phyloP scores from a whole-genome alignment of 352 stramenopile genomes.

The Globisporangium nagaii region DNA sequence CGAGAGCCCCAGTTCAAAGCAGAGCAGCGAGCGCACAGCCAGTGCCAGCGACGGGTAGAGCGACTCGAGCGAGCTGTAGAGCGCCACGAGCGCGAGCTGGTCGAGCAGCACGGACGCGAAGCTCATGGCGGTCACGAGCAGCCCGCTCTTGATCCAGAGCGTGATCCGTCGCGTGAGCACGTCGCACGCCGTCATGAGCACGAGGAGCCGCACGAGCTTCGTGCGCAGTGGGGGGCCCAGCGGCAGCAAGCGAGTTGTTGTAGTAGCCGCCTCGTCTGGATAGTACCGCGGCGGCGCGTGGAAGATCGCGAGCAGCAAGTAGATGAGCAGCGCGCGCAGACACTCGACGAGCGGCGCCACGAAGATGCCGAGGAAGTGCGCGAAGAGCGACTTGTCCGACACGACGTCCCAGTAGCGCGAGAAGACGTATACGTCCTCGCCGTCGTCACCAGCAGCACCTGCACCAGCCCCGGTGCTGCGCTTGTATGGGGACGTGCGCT shows the following conservation, averaged over 20 bases:
- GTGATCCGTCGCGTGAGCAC: constrained; percentile 46
- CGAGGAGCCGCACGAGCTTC: constrained; percentile 38
- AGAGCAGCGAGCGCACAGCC: constrained; percentile 42
- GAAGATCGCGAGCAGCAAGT: constrained; percentile 52
- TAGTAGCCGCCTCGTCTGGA: no score
- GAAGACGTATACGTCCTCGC: constrained; percentile 67
- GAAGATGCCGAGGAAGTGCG: constrained; percentile 57
- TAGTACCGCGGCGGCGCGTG: constrained; percentile 21
- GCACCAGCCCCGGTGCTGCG: no score
- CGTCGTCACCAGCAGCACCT: neutral
- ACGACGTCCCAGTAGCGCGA: constrained; percentile 80
- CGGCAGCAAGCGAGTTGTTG: no score
- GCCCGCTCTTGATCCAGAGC: constrained; percentile 70
- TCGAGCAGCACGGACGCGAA: constrained; percentile 69
- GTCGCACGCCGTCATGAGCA: constrained; percentile 54
- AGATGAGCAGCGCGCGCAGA: constrained; percentile 60
- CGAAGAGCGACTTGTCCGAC: constrained; percentile 65
- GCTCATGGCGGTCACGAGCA: constrained; percentile 64
- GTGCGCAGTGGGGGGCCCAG: constrained; percentile 18
- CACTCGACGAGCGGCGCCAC: constrained; percentile 63
- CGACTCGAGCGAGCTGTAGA: constrained; percentile 51
- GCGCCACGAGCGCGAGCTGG: constrained; percentile 44
- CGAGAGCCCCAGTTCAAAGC: constrained; percentile 50
- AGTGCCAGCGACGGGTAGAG: constrained; percentile 39
- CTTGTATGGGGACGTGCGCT: no score